These are phyloP conservation scores for Crucibulum laeve DNA, from an alignment of 768 basidiomycete species.

Conservation along the genomic window DNA sequence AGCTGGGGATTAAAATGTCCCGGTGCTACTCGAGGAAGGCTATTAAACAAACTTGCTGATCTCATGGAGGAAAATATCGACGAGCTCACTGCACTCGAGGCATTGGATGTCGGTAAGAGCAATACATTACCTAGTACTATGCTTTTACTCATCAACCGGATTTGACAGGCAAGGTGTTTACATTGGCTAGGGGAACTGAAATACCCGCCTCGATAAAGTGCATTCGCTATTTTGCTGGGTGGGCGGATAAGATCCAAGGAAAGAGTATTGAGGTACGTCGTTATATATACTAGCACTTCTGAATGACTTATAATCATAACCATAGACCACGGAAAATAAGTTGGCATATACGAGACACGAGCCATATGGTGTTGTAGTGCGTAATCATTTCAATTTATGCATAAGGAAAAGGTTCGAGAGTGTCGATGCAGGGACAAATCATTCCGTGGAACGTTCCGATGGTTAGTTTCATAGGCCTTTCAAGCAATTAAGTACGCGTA, in stretches of 20 bases:
- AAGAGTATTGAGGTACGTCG: constrained; percentile 59
- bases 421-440: constrained; percentile 50
- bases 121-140: background rate
- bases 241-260: constrained; percentile 83
- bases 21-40: constrained; percentile 45
- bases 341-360: constrained; percentile 69
- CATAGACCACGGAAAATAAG: constrained; percentile 48
- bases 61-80: constrained; percentile 60
- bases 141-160: no score
- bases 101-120: constrained; percentile 55
- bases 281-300: constrained; percentile 4
- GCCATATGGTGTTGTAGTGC: constrained; percentile 49
- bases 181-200: constrained; percentile 44
- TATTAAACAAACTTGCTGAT: constrained; percentile 60
- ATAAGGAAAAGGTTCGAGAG: constrained; percentile 17
- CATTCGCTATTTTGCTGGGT: constrained; percentile 81
- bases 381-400: constrained; percentile 2
- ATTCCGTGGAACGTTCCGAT: constrained; percentile 55
- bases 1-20: constrained; percentile 64
- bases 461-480: constrained; percentile 10
- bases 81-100: constrained; percentile 69
- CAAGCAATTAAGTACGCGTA: background rate
- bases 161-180: constrained; percentile 48
- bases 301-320: background rate
- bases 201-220: constrained; percentile 40